Conservation (phyloP, 495 filamentous ascomycete species). For the Recurvomyces mirabilis region DNA sequence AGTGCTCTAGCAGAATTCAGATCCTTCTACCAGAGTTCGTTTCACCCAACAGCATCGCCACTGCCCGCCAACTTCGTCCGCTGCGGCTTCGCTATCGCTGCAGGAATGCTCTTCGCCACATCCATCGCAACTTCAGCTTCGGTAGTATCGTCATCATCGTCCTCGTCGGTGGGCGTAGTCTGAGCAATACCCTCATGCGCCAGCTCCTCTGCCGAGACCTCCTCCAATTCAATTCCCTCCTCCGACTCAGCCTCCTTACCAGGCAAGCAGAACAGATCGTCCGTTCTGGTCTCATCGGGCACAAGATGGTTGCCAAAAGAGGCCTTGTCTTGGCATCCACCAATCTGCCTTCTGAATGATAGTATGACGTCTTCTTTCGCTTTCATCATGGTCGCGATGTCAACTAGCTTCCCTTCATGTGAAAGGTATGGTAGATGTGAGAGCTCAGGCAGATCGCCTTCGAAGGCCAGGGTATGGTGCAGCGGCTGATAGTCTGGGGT, state of each 20-base stretch:
- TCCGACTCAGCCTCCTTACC: conserved; percentile 23
- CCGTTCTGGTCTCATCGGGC: conserved; percentile 10
- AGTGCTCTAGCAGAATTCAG: too few relatives aligned
- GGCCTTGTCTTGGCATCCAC: conserved; percentile 23
- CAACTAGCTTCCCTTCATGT: conserved; percentile 19
- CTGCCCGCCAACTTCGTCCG: too few relatives aligned
- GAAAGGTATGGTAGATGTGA: conserved; percentile 25
- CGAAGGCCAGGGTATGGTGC: conserved; percentile 28
- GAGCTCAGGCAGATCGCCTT: conserved; percentile 29
- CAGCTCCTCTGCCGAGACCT: neutral
- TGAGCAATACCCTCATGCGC: neutral
- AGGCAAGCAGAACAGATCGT: conserved; percentile 31
- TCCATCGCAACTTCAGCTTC: too few relatives aligned
- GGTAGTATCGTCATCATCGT: too few relatives aligned
- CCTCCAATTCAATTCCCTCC: neutral
- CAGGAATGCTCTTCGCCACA: too few relatives aligned
- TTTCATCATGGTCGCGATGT: neutral
- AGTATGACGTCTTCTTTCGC: conserved; percentile 11
- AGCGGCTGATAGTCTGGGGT: conserved; percentile 19
- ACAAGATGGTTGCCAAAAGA: conserved; percentile 19
- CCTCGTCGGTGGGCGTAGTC: too few relatives aligned
- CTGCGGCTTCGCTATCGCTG: too few relatives aligned
- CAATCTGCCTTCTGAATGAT: conserved; percentile 23
- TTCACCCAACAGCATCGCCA: too few relatives aligned
- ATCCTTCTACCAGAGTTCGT: too few relatives aligned